These are phyloP conservation scores for Diaporthe ilicicola DNA, from an alignment of 2,329 filamentous ascomycete species.

Conservation along the genomic window DNA sequence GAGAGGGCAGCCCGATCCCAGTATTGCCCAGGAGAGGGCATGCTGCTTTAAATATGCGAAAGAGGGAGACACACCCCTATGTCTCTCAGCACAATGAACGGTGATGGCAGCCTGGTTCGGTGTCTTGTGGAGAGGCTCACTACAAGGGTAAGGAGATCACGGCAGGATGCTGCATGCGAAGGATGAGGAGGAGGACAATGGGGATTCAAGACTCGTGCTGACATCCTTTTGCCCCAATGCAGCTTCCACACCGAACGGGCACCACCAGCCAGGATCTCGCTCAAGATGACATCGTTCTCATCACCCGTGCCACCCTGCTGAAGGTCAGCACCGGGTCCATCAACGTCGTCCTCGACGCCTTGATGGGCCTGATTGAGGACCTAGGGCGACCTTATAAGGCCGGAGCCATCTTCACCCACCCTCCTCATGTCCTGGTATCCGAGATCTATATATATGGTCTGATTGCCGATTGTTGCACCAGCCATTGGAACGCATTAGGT, in stretches of 20 bases:
- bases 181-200: background rate
- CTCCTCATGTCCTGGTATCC: conserved; percentile 68
- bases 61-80: conserved; percentile 37
- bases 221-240: conserved; percentile 34
- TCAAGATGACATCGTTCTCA: conserved; percentile 68
- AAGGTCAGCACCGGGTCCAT: conserved; percentile 66
- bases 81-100: conserved; percentile 58
- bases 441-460: conserved; percentile 72
- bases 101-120: conserved; percentile 66
- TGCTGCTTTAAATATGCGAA: conserved; percentile 41
- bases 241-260: conserved; percentile 72
- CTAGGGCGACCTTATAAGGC: conserved; percentile 62
- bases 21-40: conserved; percentile 33
- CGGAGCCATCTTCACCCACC: conserved; percentile 56
- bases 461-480: conserved; percentile 70
- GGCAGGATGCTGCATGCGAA: background rate
- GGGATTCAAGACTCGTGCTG: conserved; percentile 17
- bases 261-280: conserved; percentile 63
- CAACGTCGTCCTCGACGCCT: conserved; percentile 62
- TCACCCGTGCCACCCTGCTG: conserved; percentile 69
- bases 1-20: conserved; percentile 21
- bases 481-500: conserved; percentile 60
- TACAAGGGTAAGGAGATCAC: conserved; percentile 60
- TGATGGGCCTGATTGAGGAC: conserved; percentile 67
- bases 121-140: conserved; percentile 70